phyloP scores from a whole-genome alignment of 2,329 filamentous ascomycete genomes.

The Cordyceps javanica region DNA sequence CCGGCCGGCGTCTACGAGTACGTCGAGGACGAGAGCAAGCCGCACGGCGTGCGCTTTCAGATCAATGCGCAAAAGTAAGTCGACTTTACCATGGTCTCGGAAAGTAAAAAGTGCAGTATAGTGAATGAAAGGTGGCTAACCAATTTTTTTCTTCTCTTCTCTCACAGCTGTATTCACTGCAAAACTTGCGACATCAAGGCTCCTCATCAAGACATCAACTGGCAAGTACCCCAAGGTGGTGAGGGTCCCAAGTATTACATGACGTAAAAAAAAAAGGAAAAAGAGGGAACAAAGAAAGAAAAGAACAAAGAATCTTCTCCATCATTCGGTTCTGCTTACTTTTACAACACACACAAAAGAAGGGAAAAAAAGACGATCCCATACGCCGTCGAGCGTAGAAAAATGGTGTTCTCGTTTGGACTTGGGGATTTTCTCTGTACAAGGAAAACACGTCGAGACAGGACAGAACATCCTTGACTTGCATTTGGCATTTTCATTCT shows the following conservation, averaged over 20 bases:
- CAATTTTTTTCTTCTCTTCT: background rate
- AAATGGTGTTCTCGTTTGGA: too few relatives aligned
- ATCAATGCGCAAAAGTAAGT: conserved; percentile 97
- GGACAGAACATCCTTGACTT: background rate
- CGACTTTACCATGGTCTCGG: too few relatives aligned
- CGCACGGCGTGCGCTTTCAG: conserved; percentile 87
- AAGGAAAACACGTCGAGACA: background rate
- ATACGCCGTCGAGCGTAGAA: too few relatives aligned
- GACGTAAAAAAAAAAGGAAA: conserved; percentile 35
- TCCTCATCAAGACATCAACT: conserved; percentile 94
- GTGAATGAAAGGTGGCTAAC: background rate
- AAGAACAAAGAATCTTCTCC: too few relatives aligned
- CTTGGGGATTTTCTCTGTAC: too few relatives aligned
- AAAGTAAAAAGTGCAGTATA: too few relatives aligned
- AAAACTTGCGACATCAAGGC: conserved; percentile 99
- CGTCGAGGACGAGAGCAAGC: conserved; percentile 82
- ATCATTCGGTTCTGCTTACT: too few relatives aligned
- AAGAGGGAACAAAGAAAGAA: background rate
- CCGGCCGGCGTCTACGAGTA: conserved; percentile 98
- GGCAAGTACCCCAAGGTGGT: conserved; percentile 89
- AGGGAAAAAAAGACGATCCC: too few relatives aligned
- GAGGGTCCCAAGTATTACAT: conserved; percentile 69
- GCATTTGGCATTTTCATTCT: background rate
- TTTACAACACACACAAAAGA: too few relatives aligned
- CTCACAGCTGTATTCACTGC: conserved; percentile 86